A percentile compares a stretch with the other conserved stretches of the same genome.
Evolutionary conservation across 345 rosid genomes (phyloP).

Genomic region (Populus davidiana): DNA sequence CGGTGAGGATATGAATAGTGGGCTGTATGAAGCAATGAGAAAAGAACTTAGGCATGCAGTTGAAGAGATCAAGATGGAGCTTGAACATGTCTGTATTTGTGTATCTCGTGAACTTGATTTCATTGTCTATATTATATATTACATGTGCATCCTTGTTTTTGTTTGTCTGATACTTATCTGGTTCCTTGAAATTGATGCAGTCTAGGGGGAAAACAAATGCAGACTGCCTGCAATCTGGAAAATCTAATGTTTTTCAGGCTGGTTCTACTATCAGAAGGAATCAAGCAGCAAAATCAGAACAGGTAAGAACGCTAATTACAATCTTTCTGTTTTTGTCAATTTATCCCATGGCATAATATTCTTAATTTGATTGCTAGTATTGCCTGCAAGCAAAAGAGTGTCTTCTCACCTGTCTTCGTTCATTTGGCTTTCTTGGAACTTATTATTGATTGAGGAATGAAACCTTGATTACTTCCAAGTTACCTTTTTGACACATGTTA

Average conservation of each 20-base stretch:
- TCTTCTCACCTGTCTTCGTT: not conserved
- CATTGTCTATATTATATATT: not conserved
- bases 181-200: constrained; percentile 40
- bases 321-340: not conserved
- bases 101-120: constrained; percentile 9
- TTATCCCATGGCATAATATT: not conserved
- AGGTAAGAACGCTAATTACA: constrained; percentile 35
- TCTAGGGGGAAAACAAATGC: constrained; percentile 40
- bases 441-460: not conserved
- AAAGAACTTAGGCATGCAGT: constrained; percentile 70
- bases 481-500: not conserved
- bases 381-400: not conserved
- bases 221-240: constrained; percentile 33
- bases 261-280: constrained; percentile 48
- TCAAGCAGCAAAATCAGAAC: constrained; percentile 53
- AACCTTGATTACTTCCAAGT: not conserved
- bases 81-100: constrained; percentile 46
- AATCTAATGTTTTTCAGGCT: constrained; percentile 38
- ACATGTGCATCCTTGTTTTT: constrained; percentile 5
- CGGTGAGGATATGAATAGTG: constrained; percentile 42
- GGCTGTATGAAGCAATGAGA: constrained; percentile 58
- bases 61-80: constrained; percentile 61
- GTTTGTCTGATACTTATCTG: constrained; percentile 14
- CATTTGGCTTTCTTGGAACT: not conserved
- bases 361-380: not conserved